Base-by-base conservation (phyloP, 768 basidiomycete genomes). In the Mycena leptocephala region DNA sequence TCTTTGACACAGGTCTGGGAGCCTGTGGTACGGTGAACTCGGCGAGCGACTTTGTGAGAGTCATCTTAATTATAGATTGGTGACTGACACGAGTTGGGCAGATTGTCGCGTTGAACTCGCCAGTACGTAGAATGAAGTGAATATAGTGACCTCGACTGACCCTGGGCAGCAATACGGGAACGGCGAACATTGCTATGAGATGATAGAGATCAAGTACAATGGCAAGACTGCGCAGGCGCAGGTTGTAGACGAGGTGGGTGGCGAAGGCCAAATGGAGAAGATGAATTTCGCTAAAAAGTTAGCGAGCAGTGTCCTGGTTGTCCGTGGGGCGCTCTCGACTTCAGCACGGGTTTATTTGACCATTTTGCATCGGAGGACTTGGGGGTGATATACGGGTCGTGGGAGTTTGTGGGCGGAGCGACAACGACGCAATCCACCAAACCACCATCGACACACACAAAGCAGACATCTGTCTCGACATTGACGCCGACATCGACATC, bases 251-350 rank as follows among this genome's bases (percentile, higher is more conserved):
- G 82, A 86, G 87, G 92, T 91, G 41, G 22, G 87, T 82, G 20
- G 20, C 20, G 16, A 46, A 39, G 28, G 58, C n/a, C 51, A 2
- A 43, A 13, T 28, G 14, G n/a, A 32, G 13, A 20, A 22, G 4
- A 61, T 10, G 28, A 18, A 28, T 9, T 26, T 59, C 8, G 39
- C 35, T 24, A 20, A 39, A n/a, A 37, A 32, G 14, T 43, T 61
- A 28, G 20, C 43, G 5, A 37, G 7, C 78, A 90, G 86, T 92
- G 90, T 79, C 85, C 86, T 7, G 85, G 84, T 5, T 95, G 94
- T 81, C 90, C 90, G 5, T 89, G 83, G 70, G 91, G 87, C 37
- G 93, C 88, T 32, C 88, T 95, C 39, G 94, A 95, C 82, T 85
- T 95, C 70, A 90, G 91, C 62, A 75, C 81, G 14, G 91, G 93